These are phyloP conservation scores for Chlorophyllum brunneum DNA, from an alignment of 768 basidiomycete genomes.

Conservation along the genomic window DNA sequence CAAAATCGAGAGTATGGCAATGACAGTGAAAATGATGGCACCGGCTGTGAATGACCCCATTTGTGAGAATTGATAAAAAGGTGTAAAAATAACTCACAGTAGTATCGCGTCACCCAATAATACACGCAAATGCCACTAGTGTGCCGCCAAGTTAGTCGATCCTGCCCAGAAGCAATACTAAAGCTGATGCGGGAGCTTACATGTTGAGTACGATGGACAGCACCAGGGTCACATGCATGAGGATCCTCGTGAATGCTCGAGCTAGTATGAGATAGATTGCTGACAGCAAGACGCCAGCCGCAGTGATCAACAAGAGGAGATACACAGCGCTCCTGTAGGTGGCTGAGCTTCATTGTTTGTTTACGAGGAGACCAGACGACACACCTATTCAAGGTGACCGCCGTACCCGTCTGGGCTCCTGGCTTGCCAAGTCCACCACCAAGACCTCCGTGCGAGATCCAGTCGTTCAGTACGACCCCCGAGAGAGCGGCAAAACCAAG, in stretches of 20 bases:
- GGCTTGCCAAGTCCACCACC: conserved; percentile 68
- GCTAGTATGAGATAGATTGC: conserved; percentile 64
- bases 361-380: conserved; percentile 12
- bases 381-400: conserved; percentile 64
- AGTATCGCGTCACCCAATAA: conserved; percentile 70
- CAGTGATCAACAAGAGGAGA: conserved; percentile 72
- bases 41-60: conserved; percentile 45
- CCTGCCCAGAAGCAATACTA: neutral
- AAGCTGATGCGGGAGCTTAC: conserved; percentile 27
- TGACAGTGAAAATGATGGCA: conserved; percentile 80
- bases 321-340: conserved; percentile 64
- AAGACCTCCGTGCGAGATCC: conserved; percentile 60
- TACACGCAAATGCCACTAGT: conserved; percentile 68
- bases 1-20: conserved; percentile 70
- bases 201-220: conserved; percentile 61
- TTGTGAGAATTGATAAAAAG: neutral
- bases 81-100: conserved; percentile 42
- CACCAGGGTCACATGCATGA: conserved; percentile 76
- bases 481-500: conserved; percentile 67
- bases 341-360: neutral
- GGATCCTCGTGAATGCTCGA: conserved; percentile 64
- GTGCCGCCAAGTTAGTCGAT: neutral
- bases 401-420: conserved; percentile 52
- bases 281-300: conserved; percentile 63
- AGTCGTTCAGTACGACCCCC: conserved; percentile 59